Conservation (phyloP, 352 stramenopile species). For the Globisporangium iwayamae region DNA sequence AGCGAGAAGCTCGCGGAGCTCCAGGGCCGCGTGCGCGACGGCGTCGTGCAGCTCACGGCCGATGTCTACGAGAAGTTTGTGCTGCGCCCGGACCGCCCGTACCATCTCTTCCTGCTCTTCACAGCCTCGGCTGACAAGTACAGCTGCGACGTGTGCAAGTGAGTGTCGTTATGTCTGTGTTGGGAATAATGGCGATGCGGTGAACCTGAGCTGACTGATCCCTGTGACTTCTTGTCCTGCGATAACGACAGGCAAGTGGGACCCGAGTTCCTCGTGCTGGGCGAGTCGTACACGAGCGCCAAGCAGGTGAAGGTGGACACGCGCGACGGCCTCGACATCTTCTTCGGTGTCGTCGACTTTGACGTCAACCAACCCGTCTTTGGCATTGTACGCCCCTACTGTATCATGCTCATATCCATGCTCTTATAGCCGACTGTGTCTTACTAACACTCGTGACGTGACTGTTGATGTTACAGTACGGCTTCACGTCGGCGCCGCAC, state of each 20-base stretch:
- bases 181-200: neutral
- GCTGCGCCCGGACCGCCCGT: slow-evolving; percentile 65
- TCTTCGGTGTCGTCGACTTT: slow-evolving; percentile 79
- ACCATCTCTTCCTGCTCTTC: slow-evolving; percentile 78
- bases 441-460: neutral
- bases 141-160: slow-evolving; percentile 72
- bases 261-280: slow-evolving; percentile 64
- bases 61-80: slow-evolving; percentile 60
- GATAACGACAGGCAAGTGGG: slow-evolving; percentile 37
- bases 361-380: slow-evolving; percentile 66
- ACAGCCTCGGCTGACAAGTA: slow-evolving; percentile 74
- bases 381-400: slow-evolving; percentile 33
- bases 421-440: neutral
- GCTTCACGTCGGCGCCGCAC: slow-evolving; percentile 76
- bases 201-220: neutral
- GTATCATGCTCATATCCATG: neutral
- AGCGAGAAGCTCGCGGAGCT: slow-evolving; percentile 67
- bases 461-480: slow-evolving; percentile 34
- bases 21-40: slow-evolving; percentile 41
- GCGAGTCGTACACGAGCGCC: slow-evolving; percentile 55
- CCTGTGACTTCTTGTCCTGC: neutral
- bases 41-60: slow-evolving; percentile 52
- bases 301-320: slow-evolving; percentile 76
- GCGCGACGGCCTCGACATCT: slow-evolving; percentile 69
- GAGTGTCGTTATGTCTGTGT: slow-evolving; percentile 15